Evolutionary conservation across 768 basidiomycete species (phyloP).

Genomic region (Serpula lacrymans): DNA sequence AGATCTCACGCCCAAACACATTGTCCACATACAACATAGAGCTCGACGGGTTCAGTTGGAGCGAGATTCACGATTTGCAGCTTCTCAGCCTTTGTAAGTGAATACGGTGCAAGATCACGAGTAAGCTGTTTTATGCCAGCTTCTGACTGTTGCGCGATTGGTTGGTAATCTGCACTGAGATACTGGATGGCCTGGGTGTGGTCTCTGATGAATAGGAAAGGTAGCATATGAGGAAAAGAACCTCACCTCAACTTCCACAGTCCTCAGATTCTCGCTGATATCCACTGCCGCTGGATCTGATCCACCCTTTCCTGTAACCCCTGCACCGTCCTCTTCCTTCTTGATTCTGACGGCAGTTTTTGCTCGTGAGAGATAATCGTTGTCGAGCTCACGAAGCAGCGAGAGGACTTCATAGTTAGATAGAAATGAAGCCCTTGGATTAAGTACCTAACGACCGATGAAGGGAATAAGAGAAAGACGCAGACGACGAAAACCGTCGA

Average conservation of each 20-base stretch:
- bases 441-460: no score
- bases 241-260: conserved; percentile 79
- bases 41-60: conserved; percentile 77
- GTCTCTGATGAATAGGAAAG: conserved; percentile 2
- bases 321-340: conserved; percentile 67
- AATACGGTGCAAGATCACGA: conserved; percentile 59
- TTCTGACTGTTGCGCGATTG: conserved; percentile 61
- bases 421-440: conserved; percentile 73
- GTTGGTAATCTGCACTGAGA: conserved; percentile 72
- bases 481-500: no score
- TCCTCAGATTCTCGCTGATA: conserved; percentile 76
- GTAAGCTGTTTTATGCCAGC: conserved; percentile 65
- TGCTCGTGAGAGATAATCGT: conserved; percentile 64
- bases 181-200: conserved; percentile 79
- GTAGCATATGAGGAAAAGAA: neutral
- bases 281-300: conserved; percentile 44
- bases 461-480: no score
- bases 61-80: conserved; percentile 89
- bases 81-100: conserved; percentile 88
- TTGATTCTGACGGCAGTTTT: conserved; percentile 71
- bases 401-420: conserved; percentile 85
- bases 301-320: conserved; percentile 24
- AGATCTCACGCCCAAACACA: neutral
- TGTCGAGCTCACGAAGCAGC: conserved; percentile 73
- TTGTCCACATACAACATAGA: conserved; percentile 72